Base-by-base conservation (phyloP, 83 land plant species). In the Picea abies region DNA sequence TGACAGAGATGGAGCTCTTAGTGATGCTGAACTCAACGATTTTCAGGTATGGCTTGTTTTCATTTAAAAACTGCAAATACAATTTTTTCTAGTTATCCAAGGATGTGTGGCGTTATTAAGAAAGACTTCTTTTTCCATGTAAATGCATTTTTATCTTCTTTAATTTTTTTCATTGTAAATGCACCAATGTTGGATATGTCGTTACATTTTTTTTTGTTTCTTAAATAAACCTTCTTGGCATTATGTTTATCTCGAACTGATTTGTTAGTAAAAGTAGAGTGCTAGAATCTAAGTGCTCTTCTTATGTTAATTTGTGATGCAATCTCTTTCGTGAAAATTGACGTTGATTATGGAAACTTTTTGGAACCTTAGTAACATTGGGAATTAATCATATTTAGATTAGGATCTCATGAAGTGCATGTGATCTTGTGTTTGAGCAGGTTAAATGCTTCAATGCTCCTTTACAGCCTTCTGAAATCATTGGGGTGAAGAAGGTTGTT, bases 371-470 rank as follows among this genome's bases (percentile, higher is more conserved):
- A 29, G 35, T 69, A 35, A 6, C 19, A 69, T 69, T 37, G 29
- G 47, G 81, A 75, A 68, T 76, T 68, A 29, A 29, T 29, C 29
- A 29, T 29, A 29, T 29, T 29, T 29, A 29, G 29, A 29, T 29
- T 79, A 56, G 58, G 16, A 25, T 82, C 61, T 63, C 72, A 83
- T 32, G 47, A 20, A 19, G n/a, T 82, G 19, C 35, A 23, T 78
- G 4, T 80, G n/a, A 7, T 19, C 82, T 22, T 56, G 64, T 58
- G 44, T 63, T 66, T 75, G 79, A 71, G 75, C 93, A 97, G 99
- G 97, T 97, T 37, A 97, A 85, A 82, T 97, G 99, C 81, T 97
- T 97, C 82, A 95, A 94, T 91, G 97, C 99, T 65, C 98, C 99
- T 19, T 84, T 97, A 68, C 98, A 96, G 84, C 94, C 94, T 71